phyloP scores from a whole-genome alignment of 2,329 filamentous ascomycete species.

The Conoideocrella luteorostrata region DNA sequence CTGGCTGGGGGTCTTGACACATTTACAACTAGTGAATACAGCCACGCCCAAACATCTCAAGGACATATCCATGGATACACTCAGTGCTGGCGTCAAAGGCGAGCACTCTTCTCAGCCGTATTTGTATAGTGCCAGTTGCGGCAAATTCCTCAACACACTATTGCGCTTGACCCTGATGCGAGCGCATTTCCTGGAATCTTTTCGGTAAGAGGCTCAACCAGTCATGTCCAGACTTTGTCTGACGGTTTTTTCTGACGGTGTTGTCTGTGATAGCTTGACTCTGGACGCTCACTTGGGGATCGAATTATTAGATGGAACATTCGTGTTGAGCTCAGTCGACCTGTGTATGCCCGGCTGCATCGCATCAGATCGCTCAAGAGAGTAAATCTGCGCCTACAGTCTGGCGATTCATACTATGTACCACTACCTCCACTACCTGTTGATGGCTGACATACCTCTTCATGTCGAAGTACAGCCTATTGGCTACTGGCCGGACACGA shows the following conservation, averaged over 20 bases:
- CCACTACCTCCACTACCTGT: conserved; percentile 40
- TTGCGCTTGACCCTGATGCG: conserved; percentile 50
- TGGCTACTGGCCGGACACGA: conserved; percentile 21
- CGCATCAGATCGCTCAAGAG: conserved; percentile 44
- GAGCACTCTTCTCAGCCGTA: conserved; percentile 49
- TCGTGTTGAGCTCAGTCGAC: conserved; percentile 53
- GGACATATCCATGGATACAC: conserved; percentile 50
- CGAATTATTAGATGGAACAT: conserved; percentile 50
- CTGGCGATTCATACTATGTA: conserved; percentile 49
- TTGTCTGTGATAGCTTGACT: no score
- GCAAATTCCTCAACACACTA: conserved; percentile 59
- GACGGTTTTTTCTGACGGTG: no score
- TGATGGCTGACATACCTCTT: conserved; percentile 15
- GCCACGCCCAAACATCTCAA: conserved; percentile 54
- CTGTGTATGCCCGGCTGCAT: conserved; percentile 52
- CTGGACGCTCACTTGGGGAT: conserved; percentile 7
- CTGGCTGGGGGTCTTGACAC: conserved; percentile 54
- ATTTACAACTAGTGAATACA: conserved; percentile 56
- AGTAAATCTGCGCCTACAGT: conserved; percentile 53
- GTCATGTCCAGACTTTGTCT: no score
- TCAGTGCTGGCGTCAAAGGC: conserved; percentile 45
- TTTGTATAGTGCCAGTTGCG: conserved; percentile 48
- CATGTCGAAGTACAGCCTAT: conserved; percentile 32
- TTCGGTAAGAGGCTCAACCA: conserved; percentile 43
- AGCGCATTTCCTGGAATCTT: conserved; percentile 47